phyloP scores from a whole-genome alignment of 2,329 filamentous ascomycete species.

The Nectriaceae sp. region DNA sequence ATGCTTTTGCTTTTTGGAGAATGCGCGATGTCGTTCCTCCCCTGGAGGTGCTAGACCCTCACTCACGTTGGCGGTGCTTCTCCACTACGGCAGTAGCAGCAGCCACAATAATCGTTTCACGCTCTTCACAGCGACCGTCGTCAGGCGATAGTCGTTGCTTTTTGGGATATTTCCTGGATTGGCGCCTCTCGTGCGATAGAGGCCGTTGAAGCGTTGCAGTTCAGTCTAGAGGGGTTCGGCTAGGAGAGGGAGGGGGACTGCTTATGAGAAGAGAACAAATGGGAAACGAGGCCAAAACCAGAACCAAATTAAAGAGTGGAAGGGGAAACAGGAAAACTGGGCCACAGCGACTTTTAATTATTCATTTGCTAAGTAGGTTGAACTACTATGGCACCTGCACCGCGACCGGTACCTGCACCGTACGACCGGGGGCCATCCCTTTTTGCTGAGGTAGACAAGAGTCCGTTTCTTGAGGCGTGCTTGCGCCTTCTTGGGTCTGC shows the following conservation, averaged over 20 bases:
- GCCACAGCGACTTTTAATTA: slow-evolving; percentile 1
- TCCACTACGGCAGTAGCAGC: neutral
- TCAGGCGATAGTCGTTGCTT: slow-evolving; percentile 21
- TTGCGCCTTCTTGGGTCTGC: neutral
- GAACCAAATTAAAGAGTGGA: neutral
- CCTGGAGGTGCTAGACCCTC: neutral
- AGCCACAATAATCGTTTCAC: neutral
- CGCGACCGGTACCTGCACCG: neutral
- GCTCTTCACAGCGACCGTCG: neutral
- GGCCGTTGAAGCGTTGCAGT: neutral
- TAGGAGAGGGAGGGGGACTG: neutral
- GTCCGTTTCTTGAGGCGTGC: neutral
- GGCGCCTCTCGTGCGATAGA: neutral
- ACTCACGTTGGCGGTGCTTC: neutral
- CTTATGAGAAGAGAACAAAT: neutral
- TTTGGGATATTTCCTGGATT: neutral
- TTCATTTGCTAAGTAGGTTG: too few species aligned
- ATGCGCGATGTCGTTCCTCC: slow-evolving; percentile 28
- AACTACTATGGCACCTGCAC: too few species aligned
- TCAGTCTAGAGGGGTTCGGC: neutral
- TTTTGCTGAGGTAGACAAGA: neutral
- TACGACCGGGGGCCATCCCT: neutral
- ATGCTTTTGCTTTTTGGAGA: slow-evolving; percentile 28
- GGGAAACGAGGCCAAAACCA: neutral
- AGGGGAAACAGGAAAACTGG: slow-evolving; percentile 1